Evolutionary conservation across 768 basidiomycete genomes (phyloP).

Genomic region (Suillus paluster): DNA sequence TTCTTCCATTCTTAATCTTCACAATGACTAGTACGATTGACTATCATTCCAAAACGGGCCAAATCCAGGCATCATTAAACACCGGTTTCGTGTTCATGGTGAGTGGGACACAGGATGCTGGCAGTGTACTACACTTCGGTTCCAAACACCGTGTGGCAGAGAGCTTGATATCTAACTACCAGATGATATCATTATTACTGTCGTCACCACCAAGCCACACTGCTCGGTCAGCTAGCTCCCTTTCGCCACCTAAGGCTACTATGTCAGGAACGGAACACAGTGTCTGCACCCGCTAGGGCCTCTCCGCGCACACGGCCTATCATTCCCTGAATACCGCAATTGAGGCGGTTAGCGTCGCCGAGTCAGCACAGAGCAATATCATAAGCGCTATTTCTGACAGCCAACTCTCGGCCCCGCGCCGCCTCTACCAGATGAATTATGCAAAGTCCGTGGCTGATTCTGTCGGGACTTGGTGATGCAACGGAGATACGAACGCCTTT

Average conservation of each 20-base stretch:
- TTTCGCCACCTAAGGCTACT: neutral
- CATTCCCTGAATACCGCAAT: neutral
- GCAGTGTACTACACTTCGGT: neutral
- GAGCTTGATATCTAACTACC: too few relatives aligned
- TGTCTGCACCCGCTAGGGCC: neutral
- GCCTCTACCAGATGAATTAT: too few relatives aligned
- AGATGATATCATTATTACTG: neutral
- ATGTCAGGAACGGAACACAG: neutral
- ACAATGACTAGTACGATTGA: too few relatives aligned
- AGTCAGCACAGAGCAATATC: neutral
- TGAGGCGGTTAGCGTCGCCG: neutral
- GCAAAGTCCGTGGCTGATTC: neutral
- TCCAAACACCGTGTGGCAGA: neutral
- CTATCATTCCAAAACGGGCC: neutral
- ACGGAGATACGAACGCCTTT: too few relatives aligned
- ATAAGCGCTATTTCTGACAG: neutral
- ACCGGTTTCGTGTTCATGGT: constrained; percentile 2
- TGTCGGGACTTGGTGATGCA: neutral
- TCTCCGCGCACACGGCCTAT: neutral
- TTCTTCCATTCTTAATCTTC: neutral
- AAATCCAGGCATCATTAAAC: neutral
- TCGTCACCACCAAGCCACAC: neutral
- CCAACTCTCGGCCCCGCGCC: neutral
- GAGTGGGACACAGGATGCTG: neutral
- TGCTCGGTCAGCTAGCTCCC: neutral